Evolutionary conservation across 2,329 filamentous ascomycete species (phyloP), one percentile per base, ranked within the genome.

Genomic region (Nothophoma quercina): DNA sequence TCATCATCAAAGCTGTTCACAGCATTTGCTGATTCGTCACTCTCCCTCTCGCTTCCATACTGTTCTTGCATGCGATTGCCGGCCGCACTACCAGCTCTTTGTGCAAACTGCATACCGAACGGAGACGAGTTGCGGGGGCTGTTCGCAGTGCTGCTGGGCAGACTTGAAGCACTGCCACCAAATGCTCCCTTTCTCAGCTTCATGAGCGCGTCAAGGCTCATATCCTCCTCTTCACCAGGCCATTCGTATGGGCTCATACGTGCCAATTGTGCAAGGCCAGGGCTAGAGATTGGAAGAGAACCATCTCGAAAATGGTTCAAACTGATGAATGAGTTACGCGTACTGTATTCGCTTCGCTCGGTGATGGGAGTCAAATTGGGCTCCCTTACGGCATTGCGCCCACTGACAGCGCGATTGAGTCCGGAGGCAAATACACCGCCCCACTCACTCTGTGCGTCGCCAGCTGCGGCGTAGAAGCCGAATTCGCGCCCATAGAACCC

Each of bases 401-500:
- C 92, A 59, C 89, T 95, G 47, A 85, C 85, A 57, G 82, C 88
- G 28, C 91, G 85, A 45, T 77, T 77, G 32, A 87, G 65, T 2
- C 88, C 88, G 16, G 88, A 86, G 0, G 89, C 85, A 68, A 98
- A 98, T 75, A 91, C 96, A 16, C 95, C 95, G 22, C 95, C 95
- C 62, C 91, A 89, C 12, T 86, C 83, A 62, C 88, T 90, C 47
- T 89, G 78, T 30, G 81, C 77, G 6, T 79, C 75, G 30, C 78
- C 78, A 48, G 77, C 76, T 16, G 79, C 80, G 9, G 93, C 91
- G 72, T 96, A 99, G 73, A 99, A 99, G 0, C 92, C 93, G 68
- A 99, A 99, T 71, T 99, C 95, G 62, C 92, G 88, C 0, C 95
- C 95, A 68, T 99, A 99, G 78, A 95, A 96, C 0, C 91, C 93